Percentiles rank a stretch among this genome's conserved stretches.
Evolutionary conservation across 148 eudicot species (phyloP).

Genomic region (Dysphania ambrosioides): DNA sequence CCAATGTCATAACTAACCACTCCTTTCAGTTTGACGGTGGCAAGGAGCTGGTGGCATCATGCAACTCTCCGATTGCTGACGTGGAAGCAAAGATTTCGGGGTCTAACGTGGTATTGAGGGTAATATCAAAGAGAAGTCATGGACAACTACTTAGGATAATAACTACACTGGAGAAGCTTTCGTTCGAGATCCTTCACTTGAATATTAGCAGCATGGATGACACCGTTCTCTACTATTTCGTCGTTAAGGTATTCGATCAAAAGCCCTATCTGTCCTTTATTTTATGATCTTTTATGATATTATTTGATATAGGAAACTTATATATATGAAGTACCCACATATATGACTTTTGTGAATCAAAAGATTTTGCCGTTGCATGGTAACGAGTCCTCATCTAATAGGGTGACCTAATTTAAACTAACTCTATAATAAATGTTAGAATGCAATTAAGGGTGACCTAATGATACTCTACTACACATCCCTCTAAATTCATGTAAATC

Average conservation of each 20-base stretch:
- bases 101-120: slow-evolving; percentile 61
- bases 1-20: slow-evolving; percentile 21
- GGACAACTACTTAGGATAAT: slow-evolving; percentile 70
- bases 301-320: background rate
- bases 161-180: slow-evolving; percentile 54
- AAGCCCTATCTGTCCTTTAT: too few relatives aligned
- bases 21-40: slow-evolving; percentile 42
- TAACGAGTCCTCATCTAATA: too few relatives aligned
- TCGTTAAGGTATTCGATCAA: slow-evolving; percentile 54
- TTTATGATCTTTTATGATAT: background rate
- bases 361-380: too few relatives aligned
- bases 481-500: too few relatives aligned
- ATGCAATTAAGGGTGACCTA: too few relatives aligned
- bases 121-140: slow-evolving; percentile 55
- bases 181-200: slow-evolving; percentile 73
- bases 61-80: slow-evolving; percentile 78
- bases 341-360: too few relatives aligned
- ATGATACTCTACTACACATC: too few relatives aligned
- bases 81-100: slow-evolving; percentile 94
- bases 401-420: too few relatives aligned
- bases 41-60: slow-evolving; percentile 73
- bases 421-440: too few relatives aligned
- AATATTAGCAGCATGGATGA: slow-evolving; percentile 93
- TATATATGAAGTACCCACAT: background rate
- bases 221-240: slow-evolving; percentile 74